phyloP scores from a whole-genome alignment of 257 asterid genomes.

The Jacaranda copaia region DNA sequence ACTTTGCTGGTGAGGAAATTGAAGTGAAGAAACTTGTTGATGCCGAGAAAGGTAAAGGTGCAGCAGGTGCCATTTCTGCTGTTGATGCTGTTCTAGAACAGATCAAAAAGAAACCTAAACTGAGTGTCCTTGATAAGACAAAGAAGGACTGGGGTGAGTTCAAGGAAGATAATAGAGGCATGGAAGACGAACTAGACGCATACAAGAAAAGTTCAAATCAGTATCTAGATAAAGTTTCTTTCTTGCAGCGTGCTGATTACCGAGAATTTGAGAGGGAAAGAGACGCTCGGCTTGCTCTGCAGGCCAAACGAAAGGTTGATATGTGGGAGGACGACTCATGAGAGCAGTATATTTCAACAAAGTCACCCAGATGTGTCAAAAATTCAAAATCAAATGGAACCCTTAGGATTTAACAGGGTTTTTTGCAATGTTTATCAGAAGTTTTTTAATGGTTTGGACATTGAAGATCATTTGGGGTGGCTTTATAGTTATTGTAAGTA shows the following conservation, averaged over 20 bases:
- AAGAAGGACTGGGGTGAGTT: constrained; percentile 97
- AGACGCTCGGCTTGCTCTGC: constrained; percentile 85
- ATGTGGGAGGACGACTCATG: constrained; percentile 82
- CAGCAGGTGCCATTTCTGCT: constrained; percentile 70
- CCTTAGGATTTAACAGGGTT: not conserved
- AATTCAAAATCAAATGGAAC: constrained; percentile 16
- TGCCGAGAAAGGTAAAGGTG: constrained; percentile 71
- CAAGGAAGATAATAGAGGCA: constrained; percentile 84
- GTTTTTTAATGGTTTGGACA: constrained; percentile 11
- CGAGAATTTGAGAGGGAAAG: constrained; percentile 93
- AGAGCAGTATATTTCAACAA: not conserved
- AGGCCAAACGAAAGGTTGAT: constrained; percentile 81
- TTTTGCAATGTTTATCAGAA: constrained; percentile 8
- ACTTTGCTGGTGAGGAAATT: constrained; percentile 91
- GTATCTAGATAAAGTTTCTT: constrained; percentile 84
- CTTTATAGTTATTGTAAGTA: not conserved
- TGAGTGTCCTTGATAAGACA: constrained; percentile 93
- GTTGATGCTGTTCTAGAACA: constrained; percentile 93
- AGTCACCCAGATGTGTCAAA: constrained; percentile 9
- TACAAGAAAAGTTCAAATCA: constrained; percentile 95
- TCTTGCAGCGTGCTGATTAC: constrained; percentile 89
- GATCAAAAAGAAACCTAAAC: constrained; percentile 88
- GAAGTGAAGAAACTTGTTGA: constrained; percentile 87
- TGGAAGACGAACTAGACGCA: constrained; percentile 91
- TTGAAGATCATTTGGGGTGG: not conserved